Evolutionary conservation across 2,329 filamentous ascomycete species (phyloP), one percentile per base, ranked within the genome.

Genomic region (Ophiocordyceps robertsii): DNA sequence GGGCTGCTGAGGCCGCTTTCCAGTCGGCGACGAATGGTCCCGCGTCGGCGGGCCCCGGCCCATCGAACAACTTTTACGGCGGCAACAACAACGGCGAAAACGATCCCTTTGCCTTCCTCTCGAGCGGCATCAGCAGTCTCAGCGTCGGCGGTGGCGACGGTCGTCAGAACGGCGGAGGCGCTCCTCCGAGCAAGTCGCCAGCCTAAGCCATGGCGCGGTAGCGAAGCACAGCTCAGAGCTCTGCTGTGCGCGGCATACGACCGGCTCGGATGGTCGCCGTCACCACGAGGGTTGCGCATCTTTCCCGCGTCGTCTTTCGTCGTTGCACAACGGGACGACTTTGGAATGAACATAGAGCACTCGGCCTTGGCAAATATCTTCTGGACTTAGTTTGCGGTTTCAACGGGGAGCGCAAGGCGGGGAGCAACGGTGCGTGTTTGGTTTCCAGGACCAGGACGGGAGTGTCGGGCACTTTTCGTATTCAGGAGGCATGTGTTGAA

Each of bases 1-100:
- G 89, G 48, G 84, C 87, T 48, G 87, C 90, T 14, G 90, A 96
- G 67, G 88, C 88, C 46, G 90, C 92, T 24, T 98, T 98, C 70
- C 85, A 86, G 58, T 85, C 84, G 35, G 88, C 86, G 33, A 82
- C 82, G 53, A 90, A 92, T 52, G 85, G 84, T 43, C 82, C 82
- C 17, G 80, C 81, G 14, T 85, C 84, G 37, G 82, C 81, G 46
- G 84, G 84, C 31, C 77, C 81, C 46, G 84, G 83, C 35, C 79
- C 82, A 30, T 80, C 82, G 36, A 62, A 62, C 65, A 65, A 65
- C 52, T 67, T 64, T 42, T 66, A 67, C 47, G 58, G 59, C 43
- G 14, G 40, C 40, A 84, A 82, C 55, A 78, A 77, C 57, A 84
- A 82, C 55, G 69, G 67, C 43, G 80, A 84, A 56, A 80, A 70